Percentiles rank a stretch among this genome's conserved stretches.
Evolutionary conservation across 2,329 filamentous ascomycete species (phyloP).

Genomic region (Cordyceps javanica): DNA sequence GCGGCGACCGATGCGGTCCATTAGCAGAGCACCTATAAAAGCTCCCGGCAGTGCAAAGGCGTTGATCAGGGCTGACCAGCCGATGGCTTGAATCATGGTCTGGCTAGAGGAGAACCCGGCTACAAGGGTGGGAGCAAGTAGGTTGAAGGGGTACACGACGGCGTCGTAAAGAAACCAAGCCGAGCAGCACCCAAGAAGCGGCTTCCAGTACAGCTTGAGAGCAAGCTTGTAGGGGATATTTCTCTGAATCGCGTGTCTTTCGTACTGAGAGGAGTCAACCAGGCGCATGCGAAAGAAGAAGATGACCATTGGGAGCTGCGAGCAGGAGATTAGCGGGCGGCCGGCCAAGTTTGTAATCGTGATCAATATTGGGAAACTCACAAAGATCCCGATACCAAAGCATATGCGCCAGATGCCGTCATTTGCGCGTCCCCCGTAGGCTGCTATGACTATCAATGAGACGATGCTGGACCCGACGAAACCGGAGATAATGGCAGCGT

Average conservation of each 20-base stretch:
- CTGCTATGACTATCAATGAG: slow-evolving; percentile 38
- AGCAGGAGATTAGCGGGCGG: background rate
- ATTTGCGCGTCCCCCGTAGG: slow-evolving; percentile 25
- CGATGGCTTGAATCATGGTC: slow-evolving; percentile 18
- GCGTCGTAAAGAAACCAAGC: slow-evolving; percentile 21
- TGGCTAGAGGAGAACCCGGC: slow-evolving; percentile 17
- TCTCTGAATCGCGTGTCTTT: slow-evolving; percentile 15
- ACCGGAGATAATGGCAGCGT: slow-evolving; percentile 29
- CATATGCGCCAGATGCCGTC: slow-evolving; percentile 38
- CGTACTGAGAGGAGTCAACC: slow-evolving; percentile 32
- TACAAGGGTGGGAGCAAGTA: slow-evolving; percentile 18
- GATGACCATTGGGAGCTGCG: slow-evolving; percentile 36
- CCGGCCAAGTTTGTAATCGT: too few species aligned
- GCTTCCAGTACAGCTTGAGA: slow-evolving; percentile 14
- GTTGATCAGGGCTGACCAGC: slow-evolving; percentile 23
- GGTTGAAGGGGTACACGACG: slow-evolving; percentile 6
- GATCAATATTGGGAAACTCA: background rate
- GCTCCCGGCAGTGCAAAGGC: slow-evolving; percentile 21
- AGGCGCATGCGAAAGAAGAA: slow-evolving; percentile 49
- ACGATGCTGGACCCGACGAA: slow-evolving; percentile 36
- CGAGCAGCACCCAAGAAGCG: background rate
- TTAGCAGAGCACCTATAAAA: slow-evolving; percentile 18
- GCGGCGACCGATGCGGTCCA: background rate
- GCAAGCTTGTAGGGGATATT: slow-evolving; percentile 15
- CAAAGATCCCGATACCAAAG: slow-evolving; percentile 18